These are phyloP conservation scores for Aspergillus japonicus DNA, from an alignment of 2,329 filamentous ascomycete genomes.

Conservation along the genomic window DNA sequence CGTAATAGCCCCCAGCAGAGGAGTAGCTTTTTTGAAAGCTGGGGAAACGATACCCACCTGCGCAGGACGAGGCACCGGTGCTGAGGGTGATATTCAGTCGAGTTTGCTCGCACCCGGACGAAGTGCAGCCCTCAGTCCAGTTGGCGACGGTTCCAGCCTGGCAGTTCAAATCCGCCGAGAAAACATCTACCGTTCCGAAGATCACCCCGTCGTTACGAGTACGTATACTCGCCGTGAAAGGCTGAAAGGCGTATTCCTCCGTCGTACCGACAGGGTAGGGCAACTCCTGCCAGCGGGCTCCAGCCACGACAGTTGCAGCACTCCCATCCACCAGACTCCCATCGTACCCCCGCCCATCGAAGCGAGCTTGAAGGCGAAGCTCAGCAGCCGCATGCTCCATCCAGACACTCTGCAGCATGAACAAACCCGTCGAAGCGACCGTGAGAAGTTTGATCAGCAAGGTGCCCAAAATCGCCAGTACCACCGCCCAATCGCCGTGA, in stretches of 20 bases:
- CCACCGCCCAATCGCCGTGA: neutral
- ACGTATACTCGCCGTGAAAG: constrained; percentile 4
- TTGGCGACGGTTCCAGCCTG: no score
- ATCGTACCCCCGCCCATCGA: neutral
- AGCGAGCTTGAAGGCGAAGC: neutral
- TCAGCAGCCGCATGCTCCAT: neutral
- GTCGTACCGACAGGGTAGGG: constrained; percentile 9
- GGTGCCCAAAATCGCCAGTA: constrained; percentile 3
- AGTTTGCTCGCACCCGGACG: no score
- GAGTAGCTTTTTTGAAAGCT: no score
- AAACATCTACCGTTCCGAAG: no score
- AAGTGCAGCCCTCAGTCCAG: no score
- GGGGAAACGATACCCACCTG: no score
- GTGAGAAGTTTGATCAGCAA: constrained; percentile 10
- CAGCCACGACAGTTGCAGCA: neutral
- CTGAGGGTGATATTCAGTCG: no score
- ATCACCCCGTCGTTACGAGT: no score
- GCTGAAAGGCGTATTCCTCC: constrained; percentile 10
- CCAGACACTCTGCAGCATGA: constrained; percentile 7
- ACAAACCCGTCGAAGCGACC: constrained; percentile 13
- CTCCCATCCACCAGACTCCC: neutral
- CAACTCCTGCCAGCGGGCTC: neutral
- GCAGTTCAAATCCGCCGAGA: no score
- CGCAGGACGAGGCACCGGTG: no score
- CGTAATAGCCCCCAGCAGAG: no score